Evolutionary conservation across 768 basidiomycete species (phyloP).

Genomic region (Tricholoma terreum): DNA sequence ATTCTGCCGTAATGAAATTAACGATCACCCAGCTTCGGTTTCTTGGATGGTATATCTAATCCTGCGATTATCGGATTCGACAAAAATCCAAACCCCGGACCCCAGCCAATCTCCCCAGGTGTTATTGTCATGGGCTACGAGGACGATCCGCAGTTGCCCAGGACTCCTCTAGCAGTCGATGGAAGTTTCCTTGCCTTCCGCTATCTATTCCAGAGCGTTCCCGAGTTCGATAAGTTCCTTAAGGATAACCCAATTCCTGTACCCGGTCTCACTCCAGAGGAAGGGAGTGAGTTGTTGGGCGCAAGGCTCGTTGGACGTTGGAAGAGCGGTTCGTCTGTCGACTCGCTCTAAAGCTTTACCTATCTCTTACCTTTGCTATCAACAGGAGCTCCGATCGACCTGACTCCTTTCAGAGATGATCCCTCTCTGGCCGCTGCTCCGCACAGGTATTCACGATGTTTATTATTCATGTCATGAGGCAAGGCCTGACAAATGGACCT

Average conservation of each 20-base stretch:
- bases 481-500: not conserved
- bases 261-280: slow-evolving; percentile 31
- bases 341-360: not conserved
- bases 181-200: slow-evolving; percentile 54
- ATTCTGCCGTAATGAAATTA: not conserved
- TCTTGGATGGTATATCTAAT: slow-evolving; percentile 50
- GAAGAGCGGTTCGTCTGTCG: slow-evolving; percentile 43
- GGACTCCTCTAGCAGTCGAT: slow-evolving; percentile 45
- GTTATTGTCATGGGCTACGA: slow-evolving; percentile 42
- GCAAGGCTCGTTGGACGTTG: slow-evolving; percentile 53
- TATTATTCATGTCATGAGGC: slow-evolving; percentile 12
- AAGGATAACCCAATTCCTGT: slow-evolving; percentile 35
- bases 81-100: slow-evolving; percentile 33
- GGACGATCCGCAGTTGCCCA: slow-evolving; percentile 34
- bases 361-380: not conserved
- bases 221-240: slow-evolving; percentile 49
- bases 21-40: slow-evolving; percentile 42
- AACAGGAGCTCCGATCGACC: slow-evolving; percentile 44
- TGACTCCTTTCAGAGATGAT: slow-evolving; percentile 43
- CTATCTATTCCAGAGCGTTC: slow-evolving; percentile 49
- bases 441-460: slow-evolving; percentile 23
- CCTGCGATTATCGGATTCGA: slow-evolving; percentile 43
- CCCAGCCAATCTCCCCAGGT: slow-evolving; percentile 38
- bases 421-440: slow-evolving; percentile 32
- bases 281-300: slow-evolving; percentile 49